phyloP scores from a whole-genome alignment of 345 rosid species.

The Salix brachista region DNA sequence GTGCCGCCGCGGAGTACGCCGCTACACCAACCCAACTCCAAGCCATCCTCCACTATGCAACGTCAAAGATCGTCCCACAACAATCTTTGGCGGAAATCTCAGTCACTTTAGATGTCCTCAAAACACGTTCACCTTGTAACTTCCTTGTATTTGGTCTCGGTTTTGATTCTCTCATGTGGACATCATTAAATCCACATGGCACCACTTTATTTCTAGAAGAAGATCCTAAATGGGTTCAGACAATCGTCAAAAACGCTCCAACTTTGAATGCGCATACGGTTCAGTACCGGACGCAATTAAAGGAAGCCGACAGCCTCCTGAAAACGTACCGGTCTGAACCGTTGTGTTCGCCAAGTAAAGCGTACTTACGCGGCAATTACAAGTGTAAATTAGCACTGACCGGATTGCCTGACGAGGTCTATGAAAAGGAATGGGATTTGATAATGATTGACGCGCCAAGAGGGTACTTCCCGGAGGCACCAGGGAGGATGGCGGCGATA shows the following conservation, averaged over 20 bases:
- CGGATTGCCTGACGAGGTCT: conserved; percentile 69
- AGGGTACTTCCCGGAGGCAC: conserved; percentile 64
- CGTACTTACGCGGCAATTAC: conserved; percentile 52
- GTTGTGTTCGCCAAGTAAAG: conserved; percentile 43
- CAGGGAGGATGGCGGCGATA: conserved; percentile 77
- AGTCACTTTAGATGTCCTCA: conserved; percentile 40
- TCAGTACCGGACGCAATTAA: conserved; percentile 58
- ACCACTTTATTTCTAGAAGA: conserved; percentile 69
- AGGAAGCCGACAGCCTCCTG: conserved; percentile 45
- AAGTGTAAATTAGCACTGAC: conserved; percentile 58
- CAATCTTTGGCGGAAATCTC: conserved; percentile 37
- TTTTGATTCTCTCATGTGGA: conserved; percentile 74
- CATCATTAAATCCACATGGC: conserved; percentile 64
- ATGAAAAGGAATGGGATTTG: conserved; percentile 78
- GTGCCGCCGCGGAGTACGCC: conserved; percentile 4
- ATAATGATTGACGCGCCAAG: conserved; percentile 84
- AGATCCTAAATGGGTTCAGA: conserved; percentile 56
- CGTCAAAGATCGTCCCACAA: conserved; percentile 40
- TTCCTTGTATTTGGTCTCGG: conserved; percentile 71
- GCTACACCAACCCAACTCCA: conserved; percentile 41
- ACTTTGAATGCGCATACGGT: conserved; percentile 56
- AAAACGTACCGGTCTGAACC: conserved; percentile 37
- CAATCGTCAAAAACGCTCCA: conserved; percentile 45
- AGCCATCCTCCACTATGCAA: conserved; percentile 58
- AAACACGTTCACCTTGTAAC: conserved; percentile 41